phyloP scores from a whole-genome alignment of 768 basidiomycete species.

The Phylloporus rhodoxanthus region DNA sequence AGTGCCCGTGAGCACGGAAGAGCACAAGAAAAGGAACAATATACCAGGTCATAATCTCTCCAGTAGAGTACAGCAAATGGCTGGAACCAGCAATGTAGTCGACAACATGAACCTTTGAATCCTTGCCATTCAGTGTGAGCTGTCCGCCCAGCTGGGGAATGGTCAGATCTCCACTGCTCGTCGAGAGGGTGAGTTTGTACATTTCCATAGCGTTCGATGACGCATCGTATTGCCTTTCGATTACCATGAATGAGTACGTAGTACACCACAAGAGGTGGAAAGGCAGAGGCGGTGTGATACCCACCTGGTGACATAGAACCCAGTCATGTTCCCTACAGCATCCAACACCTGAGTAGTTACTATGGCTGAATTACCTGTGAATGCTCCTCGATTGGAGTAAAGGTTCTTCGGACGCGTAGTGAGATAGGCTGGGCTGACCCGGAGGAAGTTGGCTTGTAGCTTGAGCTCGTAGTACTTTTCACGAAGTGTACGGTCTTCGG shows the following conservation, averaged over 20 bases:
- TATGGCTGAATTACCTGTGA: conserved; percentile 43
- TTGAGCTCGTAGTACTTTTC: conserved; percentile 53
- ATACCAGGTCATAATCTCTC: conserved; percentile 46
- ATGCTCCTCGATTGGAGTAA: conserved; percentile 36
- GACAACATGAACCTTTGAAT: conserved; percentile 48
- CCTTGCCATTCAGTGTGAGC: conserved; percentile 43
- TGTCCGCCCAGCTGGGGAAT: conserved; percentile 41
- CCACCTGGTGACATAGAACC: conserved; percentile 38
- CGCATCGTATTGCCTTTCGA: conserved; percentile 12
- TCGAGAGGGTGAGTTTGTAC: conserved; percentile 41
- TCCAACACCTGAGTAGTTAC: conserved; percentile 47
- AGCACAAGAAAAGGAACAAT: neutral
- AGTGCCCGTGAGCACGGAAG: neutral
- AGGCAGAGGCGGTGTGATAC: neutral
- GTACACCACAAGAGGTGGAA: neutral
- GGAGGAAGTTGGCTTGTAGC: conserved; percentile 45
- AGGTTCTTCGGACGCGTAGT: conserved; percentile 43
- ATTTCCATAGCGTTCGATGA: conserved; percentile 6
- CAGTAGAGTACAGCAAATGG: conserved; percentile 42
- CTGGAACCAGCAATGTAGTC: conserved; percentile 43
- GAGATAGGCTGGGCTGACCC: conserved; percentile 45
- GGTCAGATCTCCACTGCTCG: conserved; percentile 39
- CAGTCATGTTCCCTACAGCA: conserved; percentile 42
- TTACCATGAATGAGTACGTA: conserved; percentile 1
- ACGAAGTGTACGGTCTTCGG: conserved; percentile 46